Conservation (phyloP, 805 yeast genomes). For the Cyberlindnera mississippiensis region DNA sequence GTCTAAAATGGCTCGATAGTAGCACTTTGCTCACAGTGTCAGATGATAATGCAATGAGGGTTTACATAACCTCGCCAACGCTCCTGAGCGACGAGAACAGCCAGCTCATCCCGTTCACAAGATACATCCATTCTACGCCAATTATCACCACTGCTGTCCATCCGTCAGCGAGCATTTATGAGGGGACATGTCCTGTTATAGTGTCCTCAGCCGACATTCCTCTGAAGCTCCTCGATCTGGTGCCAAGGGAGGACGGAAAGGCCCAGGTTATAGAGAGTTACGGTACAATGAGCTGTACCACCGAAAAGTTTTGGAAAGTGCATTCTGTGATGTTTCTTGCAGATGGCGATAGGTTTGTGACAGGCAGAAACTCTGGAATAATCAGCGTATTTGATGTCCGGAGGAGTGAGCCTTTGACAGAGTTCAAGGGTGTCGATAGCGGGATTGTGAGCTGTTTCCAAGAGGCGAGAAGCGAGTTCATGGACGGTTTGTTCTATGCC, state of each 20-base stretch:
- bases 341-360: conserved; percentile 24
- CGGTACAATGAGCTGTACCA: conserved; percentile 28
- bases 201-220: conserved; percentile 34
- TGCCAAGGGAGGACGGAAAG: conserved; percentile 19
- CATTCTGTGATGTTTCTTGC: conserved; percentile 27
- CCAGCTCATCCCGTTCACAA: conserved; percentile 31
- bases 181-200: conserved; percentile 25
- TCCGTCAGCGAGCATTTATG: conserved; percentile 30
- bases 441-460: conserved; percentile 22
- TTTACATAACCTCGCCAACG: conserved; percentile 32
- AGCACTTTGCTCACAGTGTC: conserved; percentile 33
- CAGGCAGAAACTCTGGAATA: conserved; percentile 31
- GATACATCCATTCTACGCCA: conserved; percentile 31
- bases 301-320: conserved; percentile 32
- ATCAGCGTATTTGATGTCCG: conserved; percentile 29
- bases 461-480: conserved; percentile 13
- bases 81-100: conserved; percentile 16
- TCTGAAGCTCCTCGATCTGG: conserved; percentile 28
- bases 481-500: conserved; percentile 20
- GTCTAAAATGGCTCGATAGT: conserved; percentile 38
- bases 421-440: not conserved
- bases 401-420: conserved; percentile 11
- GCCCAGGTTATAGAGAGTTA: conserved; percentile 24
- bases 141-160: conserved; percentile 31
- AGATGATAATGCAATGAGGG: conserved; percentile 36